These are phyloP conservation scores for Crithidia bombi DNA, from an alignment of 208 protist species.

Conservation along the genomic window DNA sequence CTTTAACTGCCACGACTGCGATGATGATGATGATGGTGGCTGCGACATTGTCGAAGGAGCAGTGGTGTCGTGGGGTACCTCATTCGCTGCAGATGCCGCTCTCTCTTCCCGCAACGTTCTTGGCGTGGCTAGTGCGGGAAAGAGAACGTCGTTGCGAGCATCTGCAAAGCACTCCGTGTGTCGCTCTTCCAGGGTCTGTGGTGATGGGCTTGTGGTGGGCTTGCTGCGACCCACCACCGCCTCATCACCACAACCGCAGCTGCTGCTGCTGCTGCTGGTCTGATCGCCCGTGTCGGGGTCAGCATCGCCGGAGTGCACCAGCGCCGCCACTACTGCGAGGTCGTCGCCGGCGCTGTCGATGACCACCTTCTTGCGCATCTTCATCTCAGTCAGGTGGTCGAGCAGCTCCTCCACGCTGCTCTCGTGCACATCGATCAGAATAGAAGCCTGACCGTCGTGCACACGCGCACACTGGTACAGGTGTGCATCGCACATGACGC, in stretches of 20 bases:
- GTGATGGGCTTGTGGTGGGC: neutral
- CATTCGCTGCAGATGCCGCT: neutral
- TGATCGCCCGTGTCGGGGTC: no score
- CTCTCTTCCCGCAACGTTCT: neutral
- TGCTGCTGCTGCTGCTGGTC: slow-evolving; percentile 2
- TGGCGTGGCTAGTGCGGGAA: slow-evolving; percentile 17
- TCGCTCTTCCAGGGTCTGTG: slow-evolving; percentile 14
- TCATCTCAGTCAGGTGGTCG: slow-evolving; percentile 78
- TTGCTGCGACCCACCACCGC: neutral
- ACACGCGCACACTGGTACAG: slow-evolving; percentile 53
- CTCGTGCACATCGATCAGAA: slow-evolving; percentile 75
- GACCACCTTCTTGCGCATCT: slow-evolving; percentile 76
- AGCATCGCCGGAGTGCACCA: slow-evolving; percentile 16
- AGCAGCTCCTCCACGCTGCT: slow-evolving; percentile 33
- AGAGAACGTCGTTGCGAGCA: slow-evolving; percentile 49
- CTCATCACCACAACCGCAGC: neutral
- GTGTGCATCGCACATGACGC: slow-evolving; percentile 83
- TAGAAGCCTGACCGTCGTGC: slow-evolving; percentile 38
- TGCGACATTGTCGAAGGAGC: neutral
- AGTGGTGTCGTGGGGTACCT: neutral
- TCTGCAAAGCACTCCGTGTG: slow-evolving; percentile 66
- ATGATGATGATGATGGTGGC: neutral
- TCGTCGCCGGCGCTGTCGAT: slow-evolving; percentile 62
- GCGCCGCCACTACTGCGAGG: slow-evolving; percentile 52
- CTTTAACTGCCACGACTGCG: slow-evolving; percentile 18